phyloP scores from a whole-genome alignment of 73 alveolate genomes.

The Paramecium pentaurelia region DNA sequence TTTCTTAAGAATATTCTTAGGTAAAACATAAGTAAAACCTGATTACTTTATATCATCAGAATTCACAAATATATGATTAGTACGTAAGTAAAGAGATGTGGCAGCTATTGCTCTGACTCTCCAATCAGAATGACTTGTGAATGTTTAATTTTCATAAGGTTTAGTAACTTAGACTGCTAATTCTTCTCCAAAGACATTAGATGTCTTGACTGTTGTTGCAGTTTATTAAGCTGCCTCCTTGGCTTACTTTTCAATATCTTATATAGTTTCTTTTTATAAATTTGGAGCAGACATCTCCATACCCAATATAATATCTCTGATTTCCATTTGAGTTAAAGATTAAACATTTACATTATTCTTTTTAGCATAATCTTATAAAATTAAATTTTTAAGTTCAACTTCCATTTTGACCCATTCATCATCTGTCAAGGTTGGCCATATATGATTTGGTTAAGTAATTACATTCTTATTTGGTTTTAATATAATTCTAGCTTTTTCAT shows the following conservation, averaged over 20 bases:
- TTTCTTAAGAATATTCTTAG: conserved; percentile 98
- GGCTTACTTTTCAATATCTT: conserved; percentile 90
- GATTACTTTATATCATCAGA: conserved; percentile 93
- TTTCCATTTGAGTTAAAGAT: conserved; percentile 98
- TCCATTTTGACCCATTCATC: conserved; percentile 99
- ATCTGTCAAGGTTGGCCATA: conserved; percentile 99
- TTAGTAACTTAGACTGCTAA: conserved; percentile 84
- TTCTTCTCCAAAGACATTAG: conserved; percentile 87
- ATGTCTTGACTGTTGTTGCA: conserved; percentile 89
- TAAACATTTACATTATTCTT: conserved; percentile 99
- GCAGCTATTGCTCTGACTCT: conserved; percentile 99
- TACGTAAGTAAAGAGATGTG: conserved; percentile 94
- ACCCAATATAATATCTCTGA: conserved; percentile 99
- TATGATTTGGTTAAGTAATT: conserved; percentile 97
- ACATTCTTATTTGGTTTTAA: conserved; percentile 97
- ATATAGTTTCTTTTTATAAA: conserved; percentile 79
- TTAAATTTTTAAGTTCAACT: conserved; percentile 98
- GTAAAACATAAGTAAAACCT: conserved; percentile 95
- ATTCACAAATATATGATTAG: conserved; percentile 97
- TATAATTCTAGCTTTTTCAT: conserved; percentile 98
- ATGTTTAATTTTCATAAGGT: conserved; percentile 98
- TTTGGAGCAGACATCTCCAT: conserved; percentile 99
- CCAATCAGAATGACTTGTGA: conserved; percentile 98
- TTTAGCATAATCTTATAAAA: conserved; percentile 99
- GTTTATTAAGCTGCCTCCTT: conserved; percentile 85